phyloP scores from a whole-genome alignment of 108 stramenopile genomes.

The Mayamaea pseudoterrestris region DNA sequence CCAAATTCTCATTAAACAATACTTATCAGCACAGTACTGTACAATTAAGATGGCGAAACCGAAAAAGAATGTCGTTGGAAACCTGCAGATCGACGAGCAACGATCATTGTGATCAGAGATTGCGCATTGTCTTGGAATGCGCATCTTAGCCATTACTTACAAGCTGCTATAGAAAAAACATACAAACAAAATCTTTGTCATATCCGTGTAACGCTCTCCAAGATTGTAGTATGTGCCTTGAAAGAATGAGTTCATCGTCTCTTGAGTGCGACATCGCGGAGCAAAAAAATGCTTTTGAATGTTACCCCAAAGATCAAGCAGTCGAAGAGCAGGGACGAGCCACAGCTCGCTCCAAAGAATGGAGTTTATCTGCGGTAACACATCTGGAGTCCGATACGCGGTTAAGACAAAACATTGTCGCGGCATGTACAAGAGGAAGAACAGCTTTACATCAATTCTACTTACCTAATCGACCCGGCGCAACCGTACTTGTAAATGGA shows the following conservation, averaged over 20 bases:
- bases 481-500: conserved; percentile 26
- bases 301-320: conserved; percentile 40
- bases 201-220: conserved; percentile 59
- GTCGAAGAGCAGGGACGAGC: conserved; percentile 33
- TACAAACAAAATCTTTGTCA: conserved; percentile 66
- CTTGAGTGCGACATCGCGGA: conserved; percentile 47
- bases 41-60: conserved; percentile 39
- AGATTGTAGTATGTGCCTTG: conserved; percentile 55
- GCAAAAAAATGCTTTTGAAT: conserved; percentile 54
- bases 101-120: too few relatives aligned
- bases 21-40: conserved; percentile 40
- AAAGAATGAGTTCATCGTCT: conserved; percentile 50
- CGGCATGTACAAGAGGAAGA: too few relatives aligned
- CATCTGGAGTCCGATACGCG: conserved; percentile 8
- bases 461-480: too few relatives aligned
- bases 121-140: too few relatives aligned
- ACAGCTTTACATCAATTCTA: neutral
- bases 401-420: neutral
- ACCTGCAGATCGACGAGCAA: too few relatives aligned
- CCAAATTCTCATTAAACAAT: conserved; percentile 59
- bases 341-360: conserved; percentile 50
- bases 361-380: conserved; percentile 42
- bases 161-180: conserved; percentile 65
- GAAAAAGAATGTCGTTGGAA: conserved; percentile 51
- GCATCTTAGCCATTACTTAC: too few relatives aligned